Evolutionary conservation across 139 green algal genomes (phyloP), one percentile per base, ranked within the genome.

Genomic region (Closterium sp.): DNA sequence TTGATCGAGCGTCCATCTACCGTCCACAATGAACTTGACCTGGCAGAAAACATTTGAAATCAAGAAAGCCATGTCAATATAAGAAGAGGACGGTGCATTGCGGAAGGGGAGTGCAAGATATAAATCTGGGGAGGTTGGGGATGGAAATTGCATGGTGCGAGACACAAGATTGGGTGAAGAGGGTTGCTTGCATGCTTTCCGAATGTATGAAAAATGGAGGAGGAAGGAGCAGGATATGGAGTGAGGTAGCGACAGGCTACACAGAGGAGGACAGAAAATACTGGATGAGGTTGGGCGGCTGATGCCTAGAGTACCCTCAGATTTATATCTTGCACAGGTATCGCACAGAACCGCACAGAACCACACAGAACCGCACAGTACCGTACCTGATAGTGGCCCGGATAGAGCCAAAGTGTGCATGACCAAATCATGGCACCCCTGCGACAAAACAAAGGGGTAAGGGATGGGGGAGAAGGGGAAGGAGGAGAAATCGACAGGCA

Each of bases 21-120:
- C 91, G 30, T 93, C 91, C 50, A 93, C 88, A 89, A 93, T 89
- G 17, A 93, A 93, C 85, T 93, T 93, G 27, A 93, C 91, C 91
- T 93, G 91, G 1, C 62, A 13, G 5, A 79, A 79, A 79, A 79
- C 19, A 79, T 79, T 79, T 79, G 62, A 13, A 13, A 6, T 24
- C 13, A 79, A 79, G 17, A 79, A 79, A n/a, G n/a, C n/a, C n/a
- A n/a, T n/a, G n/a, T n/a, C n/a, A n/a, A n/a, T n/a, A n/a, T n/a
- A n/a, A 79, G 27, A 79, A 2, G 62, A 24, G 62, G 13, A 79
- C 13, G 62, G 13, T 79, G 62, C 62, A 62, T 24, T 79, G 17
- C n/a, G n/a, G n/a, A n/a, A 24, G 27, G 62, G 11, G 62, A 50
- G 38, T 17, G 38, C 38, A 9, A 50, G 38, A 50, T 50, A 9